These are phyloP conservation scores for Xanthoparmelia taractica DNA, from an alignment of 495 filamentous ascomycete species.

Conservation along the genomic window DNA sequence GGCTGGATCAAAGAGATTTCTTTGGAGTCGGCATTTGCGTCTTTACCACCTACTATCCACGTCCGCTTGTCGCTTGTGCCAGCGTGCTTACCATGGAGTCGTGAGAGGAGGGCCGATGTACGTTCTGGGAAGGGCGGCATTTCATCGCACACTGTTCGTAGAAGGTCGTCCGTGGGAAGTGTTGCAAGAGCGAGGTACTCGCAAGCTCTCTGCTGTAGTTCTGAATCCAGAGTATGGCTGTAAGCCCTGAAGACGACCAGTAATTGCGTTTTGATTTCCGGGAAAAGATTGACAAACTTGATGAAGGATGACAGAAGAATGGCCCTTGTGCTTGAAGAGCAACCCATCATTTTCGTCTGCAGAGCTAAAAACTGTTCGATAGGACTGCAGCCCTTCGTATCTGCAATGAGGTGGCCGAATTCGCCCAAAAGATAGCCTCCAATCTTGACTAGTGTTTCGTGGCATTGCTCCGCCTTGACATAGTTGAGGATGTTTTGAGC, in stretches of 20 bases:
- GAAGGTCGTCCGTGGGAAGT: slow-evolving; percentile 79
- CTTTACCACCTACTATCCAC: slow-evolving; percentile 92
- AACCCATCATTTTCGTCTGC: slow-evolving; percentile 80
- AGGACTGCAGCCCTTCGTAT: slow-evolving; percentile 83
- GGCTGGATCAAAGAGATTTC: slow-evolving; percentile 78
- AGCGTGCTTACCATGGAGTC: slow-evolving; percentile 88
- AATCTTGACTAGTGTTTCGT: slow-evolving; percentile 96
- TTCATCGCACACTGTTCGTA: slow-evolving; percentile 95
- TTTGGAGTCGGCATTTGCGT: slow-evolving; percentile 72
- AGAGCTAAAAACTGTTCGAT: slow-evolving; percentile 97
- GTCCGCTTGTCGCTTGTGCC: slow-evolving; percentile 88
- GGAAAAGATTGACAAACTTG: slow-evolving; percentile 98
- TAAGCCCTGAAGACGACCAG: slow-evolving; percentile 84
- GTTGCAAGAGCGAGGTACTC: slow-evolving; percentile 88
- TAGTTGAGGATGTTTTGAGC: slow-evolving; percentile 87
- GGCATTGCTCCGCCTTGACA: slow-evolving; percentile 82
- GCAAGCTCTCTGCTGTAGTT: slow-evolving; percentile 92
- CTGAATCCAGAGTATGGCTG: slow-evolving; percentile 90
- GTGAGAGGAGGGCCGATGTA: slow-evolving; percentile 80
- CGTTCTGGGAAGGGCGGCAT: slow-evolving; percentile 99
- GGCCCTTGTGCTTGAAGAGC: slow-evolving; percentile 79
- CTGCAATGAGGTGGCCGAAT: slow-evolving; percentile 97
- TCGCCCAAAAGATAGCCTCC: slow-evolving; percentile 93
- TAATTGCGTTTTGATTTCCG: slow-evolving; percentile 95
- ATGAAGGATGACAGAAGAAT: slow-evolving; percentile 93